Conservation (phyloP, 2,329 filamentous ascomycete genomes). For the Ophiocordyceps australis region DNA sequence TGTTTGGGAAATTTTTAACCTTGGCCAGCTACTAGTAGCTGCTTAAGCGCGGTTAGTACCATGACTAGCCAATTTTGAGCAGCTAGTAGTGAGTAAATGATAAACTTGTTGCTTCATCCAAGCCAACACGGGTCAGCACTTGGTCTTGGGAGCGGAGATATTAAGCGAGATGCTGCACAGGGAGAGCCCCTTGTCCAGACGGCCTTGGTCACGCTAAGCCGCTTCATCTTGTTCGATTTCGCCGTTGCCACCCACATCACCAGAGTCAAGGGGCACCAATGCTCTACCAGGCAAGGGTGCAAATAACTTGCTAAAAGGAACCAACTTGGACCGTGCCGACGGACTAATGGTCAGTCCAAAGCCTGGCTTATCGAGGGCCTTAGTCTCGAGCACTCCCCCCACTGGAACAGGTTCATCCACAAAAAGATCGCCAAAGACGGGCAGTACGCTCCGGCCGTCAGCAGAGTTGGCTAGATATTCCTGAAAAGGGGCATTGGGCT, state of each 20-base stretch:
- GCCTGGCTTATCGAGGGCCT: slow-evolving; percentile 71
- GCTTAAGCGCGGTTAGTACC: too few relatives aligned
- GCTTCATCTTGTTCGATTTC: too few relatives aligned
- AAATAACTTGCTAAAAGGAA: slow-evolving; percentile 57
- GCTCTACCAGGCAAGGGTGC: slow-evolving; percentile 40
- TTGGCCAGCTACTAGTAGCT: too few relatives aligned
- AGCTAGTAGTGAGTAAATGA: too few relatives aligned
- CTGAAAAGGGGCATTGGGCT: slow-evolving; percentile 86
- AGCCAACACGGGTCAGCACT: too few relatives aligned
- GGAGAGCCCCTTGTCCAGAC: too few relatives aligned
- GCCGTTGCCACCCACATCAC: neutral
- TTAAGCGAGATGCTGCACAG: too few relatives aligned
- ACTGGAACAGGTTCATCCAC: slow-evolving; percentile 76
- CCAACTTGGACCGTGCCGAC: slow-evolving; percentile 48
- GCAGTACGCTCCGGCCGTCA: slow-evolving; percentile 75
- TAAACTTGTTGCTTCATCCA: too few relatives aligned
- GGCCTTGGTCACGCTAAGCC: too few relatives aligned
- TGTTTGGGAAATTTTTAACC: too few relatives aligned
- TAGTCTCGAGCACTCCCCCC: slow-evolving; percentile 64
- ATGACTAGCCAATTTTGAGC: too few relatives aligned
- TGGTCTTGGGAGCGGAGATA: too few relatives aligned
- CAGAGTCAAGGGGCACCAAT: slow-evolving; percentile 9
- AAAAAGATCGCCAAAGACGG: slow-evolving; percentile 86
- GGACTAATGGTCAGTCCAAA: slow-evolving; percentile 83
- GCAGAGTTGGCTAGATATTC: slow-evolving; percentile 90